Percentiles rank a stretch among this genome's conserved stretches.
Conservation (phyloP, 106 monocot species). For the Dendrobium catenatum region DNA sequence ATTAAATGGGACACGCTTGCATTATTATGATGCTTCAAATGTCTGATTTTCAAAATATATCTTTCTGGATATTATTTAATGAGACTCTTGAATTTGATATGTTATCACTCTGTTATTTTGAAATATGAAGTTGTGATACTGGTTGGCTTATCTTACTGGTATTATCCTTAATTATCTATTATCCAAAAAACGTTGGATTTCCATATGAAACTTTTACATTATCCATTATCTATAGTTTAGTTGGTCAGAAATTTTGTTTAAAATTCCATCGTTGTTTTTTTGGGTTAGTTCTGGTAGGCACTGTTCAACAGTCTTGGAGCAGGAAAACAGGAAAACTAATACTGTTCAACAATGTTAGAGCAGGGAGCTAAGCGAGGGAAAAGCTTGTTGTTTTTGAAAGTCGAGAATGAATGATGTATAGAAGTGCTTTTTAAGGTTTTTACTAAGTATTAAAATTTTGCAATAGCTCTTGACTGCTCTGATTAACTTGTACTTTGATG, state of each 20-base stretch:
- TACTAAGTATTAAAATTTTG: background rate
- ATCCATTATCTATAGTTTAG: too few relatives aligned
- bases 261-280: background rate
- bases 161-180: background rate
- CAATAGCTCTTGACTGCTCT: background rate
- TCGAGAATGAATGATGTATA: background rate
- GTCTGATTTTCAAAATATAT: background rate
- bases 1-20: background rate
- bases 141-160: background rate
- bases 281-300: background rate
- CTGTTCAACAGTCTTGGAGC: background rate
- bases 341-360: background rate
- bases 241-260: background rate
- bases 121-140: background rate
- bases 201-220: too few relatives aligned
- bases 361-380: constrained; percentile 2
- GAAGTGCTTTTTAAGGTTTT: background rate
- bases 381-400: background rate
- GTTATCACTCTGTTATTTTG: background rate
- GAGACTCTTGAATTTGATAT: background rate
- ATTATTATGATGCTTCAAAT: background rate
- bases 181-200: too few relatives aligned
- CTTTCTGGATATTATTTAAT: background rate
- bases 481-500: background rate
- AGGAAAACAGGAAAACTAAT: background rate